Conservation (phyloP, 495 filamentous ascomycete species). For the Physcia stellaris region DNA sequence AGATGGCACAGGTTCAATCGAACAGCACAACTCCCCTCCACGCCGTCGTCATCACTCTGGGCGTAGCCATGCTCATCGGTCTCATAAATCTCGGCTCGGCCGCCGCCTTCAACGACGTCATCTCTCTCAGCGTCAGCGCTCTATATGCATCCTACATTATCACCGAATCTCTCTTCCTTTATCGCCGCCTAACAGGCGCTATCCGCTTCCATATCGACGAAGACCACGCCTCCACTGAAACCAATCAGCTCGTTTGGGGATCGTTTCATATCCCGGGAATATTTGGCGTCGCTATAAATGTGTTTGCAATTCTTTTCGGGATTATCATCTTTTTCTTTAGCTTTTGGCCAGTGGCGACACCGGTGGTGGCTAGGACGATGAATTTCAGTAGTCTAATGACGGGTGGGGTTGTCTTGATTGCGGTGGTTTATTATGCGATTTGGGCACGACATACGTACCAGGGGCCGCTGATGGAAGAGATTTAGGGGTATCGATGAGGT, state of each 20-base stretch:
- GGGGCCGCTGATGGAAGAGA: constrained; percentile 5
- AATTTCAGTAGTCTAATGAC: constrained; percentile 6
- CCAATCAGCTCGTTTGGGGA: constrained; percentile 28
- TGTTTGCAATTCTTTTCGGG: constrained; percentile 23
- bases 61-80: constrained; percentile 25
- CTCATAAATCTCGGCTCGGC: constrained; percentile 34
- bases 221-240: constrained; percentile 14
- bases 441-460: constrained; percentile 1
- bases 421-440: constrained; percentile 2
- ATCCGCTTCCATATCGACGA: constrained; percentile 18
- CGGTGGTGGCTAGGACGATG: constrained; percentile 16
- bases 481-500: no score
- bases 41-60: constrained; percentile 25
- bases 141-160: constrained; percentile 33
- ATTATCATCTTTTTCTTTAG: constrained; percentile 30
- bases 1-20: constrained; percentile 19
- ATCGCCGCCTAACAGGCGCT: constrained; percentile 25
- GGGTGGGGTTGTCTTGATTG: constrained; percentile 1
- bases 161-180: constrained; percentile 31
- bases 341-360: constrained; percentile 29
- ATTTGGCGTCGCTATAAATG: constrained; percentile 30
- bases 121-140: constrained; percentile 28
- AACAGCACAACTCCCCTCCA: constrained; percentile 24
- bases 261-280: constrained; percentile 33
- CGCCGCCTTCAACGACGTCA: constrained; percentile 32